A percentile compares a stretch with the other conserved stretches of the same genome.
Conservation (phyloP, 352 stramenopile species). For the Pelagophyceae sp. region DNA sequence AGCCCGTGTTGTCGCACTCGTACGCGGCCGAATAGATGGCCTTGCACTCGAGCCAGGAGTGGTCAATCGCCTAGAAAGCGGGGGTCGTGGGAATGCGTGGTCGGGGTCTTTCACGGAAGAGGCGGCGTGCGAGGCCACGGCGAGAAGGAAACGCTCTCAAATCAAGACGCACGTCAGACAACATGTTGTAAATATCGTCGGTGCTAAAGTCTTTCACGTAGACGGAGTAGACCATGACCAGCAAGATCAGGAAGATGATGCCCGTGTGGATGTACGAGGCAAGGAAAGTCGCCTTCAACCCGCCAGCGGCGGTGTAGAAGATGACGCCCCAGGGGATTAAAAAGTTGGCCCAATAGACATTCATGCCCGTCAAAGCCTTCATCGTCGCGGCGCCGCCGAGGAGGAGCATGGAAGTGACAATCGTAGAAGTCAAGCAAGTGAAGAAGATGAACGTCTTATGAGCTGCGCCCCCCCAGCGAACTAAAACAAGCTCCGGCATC, state of each 20-base stretch:
- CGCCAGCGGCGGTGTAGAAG: conserved; percentile 58
- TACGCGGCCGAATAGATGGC: conserved; percentile 35
- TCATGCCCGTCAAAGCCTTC: conserved; percentile 60
- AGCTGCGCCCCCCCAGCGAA: conserved; percentile 54
- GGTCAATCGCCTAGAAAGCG: no score
- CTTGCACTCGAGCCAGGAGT: conserved; percentile 44
- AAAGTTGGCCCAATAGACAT: conserved; percentile 56
- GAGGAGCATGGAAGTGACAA: conserved; percentile 69
- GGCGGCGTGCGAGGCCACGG: no score
- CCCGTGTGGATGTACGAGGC: conserved; percentile 61
- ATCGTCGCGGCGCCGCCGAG: conserved; percentile 62
- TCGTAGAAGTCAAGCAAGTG: conserved; percentile 56
- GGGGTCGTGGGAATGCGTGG: no score
- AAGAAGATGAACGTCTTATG: conserved; percentile 70
- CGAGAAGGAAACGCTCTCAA: no score
- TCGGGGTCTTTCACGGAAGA: no score
- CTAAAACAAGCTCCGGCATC: conserved; percentile 62
- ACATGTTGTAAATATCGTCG: conserved; percentile 54
- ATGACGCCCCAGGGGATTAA: conserved; percentile 68
- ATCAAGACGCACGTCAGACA: no score
- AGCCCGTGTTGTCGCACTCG: neutral
- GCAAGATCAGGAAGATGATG: conserved; percentile 58
- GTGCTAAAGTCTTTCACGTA: conserved; percentile 59
- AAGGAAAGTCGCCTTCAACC: conserved; percentile 64
- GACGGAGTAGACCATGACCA: conserved; percentile 62